Base-by-base conservation (phyloP, 2,329 filamentous ascomycete species). In the Xylaria sp. region DNA sequence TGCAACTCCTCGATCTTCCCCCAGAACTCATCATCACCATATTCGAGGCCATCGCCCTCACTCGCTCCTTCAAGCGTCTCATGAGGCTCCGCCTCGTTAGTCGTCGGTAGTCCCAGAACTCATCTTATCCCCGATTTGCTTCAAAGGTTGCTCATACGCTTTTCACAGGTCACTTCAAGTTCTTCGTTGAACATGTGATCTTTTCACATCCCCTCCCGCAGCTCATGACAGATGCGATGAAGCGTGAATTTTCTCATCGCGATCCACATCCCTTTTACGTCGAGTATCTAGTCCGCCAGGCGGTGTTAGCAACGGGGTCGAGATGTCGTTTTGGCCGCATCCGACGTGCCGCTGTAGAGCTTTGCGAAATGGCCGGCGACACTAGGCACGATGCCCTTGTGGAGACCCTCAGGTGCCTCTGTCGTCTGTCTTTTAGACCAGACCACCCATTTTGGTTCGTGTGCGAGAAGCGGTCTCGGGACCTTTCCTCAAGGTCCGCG, bases 31-130 rank as follows among this genome's bases (percentile, higher is more conserved):
- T 45, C 14, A 30, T 57, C 39, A 19, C 55, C n/a, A n/a, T 57
- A 42, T 57, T 57, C 55, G 39, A 57, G 21, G 55, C 55, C 8
- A 30, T 57, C 55, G 36, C 55, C 21, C 36, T 57, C 36, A 30
- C 36, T 30, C 55, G 55, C 11, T n/a, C 19, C 6, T 45, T 57
- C 21, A 45, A 45, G 21, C 55, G 55, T 57, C 39, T 57, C 55
- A 30, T 57, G 55, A 57, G 48, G 30, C 55, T 57, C 6, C 55
- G 55, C 14, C 36, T 47, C 24, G 36, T 57, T 11, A 45, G 21
- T 17, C 55, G 55, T 57, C 21, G 24, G 55, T 57, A 45, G 21
- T 19, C 55, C 55, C 9, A 5, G 21, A 45, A n/a, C 21, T 12
- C 36, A 19, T 30, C 19, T 57, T 17, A n/a, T 19, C n/a, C n/a